Evolutionary conservation across 164 flowering plant genomes (phyloP).

Genomic region (Stephania japonica): DNA sequence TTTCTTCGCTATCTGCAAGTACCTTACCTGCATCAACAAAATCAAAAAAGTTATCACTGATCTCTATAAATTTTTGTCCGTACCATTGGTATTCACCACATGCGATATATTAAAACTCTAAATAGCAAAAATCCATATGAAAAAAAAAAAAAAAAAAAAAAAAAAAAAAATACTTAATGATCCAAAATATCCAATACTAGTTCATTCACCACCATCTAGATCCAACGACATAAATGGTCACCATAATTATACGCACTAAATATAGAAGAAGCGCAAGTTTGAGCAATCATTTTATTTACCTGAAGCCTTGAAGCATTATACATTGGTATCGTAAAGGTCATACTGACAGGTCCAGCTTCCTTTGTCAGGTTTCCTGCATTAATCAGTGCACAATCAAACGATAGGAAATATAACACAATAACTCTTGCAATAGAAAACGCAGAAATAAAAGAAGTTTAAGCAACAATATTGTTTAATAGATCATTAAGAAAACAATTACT

Average conservation of each 20-base stretch:
- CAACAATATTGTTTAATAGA: background rate
- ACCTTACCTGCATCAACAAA: conserved; percentile 57
- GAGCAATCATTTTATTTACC: conserved; percentile 39
- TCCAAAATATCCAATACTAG: background rate
- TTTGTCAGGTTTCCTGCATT: conserved; percentile 63
- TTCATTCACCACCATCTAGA: background rate
- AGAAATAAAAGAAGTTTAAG: background rate
- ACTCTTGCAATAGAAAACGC: background rate
- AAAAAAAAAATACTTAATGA: too few species aligned
- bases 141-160: too few species aligned
- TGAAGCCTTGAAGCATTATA: conserved; percentile 83
- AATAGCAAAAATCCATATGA: too few species aligned
- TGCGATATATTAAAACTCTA: too few species aligned
- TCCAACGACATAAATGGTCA: background rate
- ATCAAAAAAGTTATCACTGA: background rate
- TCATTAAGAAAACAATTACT: background rate
- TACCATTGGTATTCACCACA: too few species aligned
- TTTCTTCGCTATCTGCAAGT: conserved; percentile 89
- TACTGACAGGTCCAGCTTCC: conserved; percentile 91
- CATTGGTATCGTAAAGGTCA: conserved; percentile 90
- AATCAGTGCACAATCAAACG: background rate
- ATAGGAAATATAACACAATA: background rate
- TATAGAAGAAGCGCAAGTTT: background rate
- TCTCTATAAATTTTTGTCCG: background rate
- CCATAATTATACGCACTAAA: background rate